Base-by-base conservation (phyloP, 2,329 filamentous ascomycete genomes). In the Aspergillus melleus region DNA sequence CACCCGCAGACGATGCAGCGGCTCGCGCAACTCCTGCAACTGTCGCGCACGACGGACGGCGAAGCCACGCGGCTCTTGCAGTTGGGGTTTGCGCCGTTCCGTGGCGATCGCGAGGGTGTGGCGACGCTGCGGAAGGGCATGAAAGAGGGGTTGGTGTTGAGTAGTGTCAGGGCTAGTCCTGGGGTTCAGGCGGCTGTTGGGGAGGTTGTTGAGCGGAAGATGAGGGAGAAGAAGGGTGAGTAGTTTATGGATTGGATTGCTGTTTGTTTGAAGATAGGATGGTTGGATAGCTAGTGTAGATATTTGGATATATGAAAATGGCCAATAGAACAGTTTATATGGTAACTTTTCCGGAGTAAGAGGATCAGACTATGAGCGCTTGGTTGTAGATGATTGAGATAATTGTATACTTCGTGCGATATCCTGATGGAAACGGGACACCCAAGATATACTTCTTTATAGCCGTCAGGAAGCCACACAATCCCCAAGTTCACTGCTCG, bases 141-240 rank as follows among this genome's bases (percentile, higher is more conserved):
- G 77, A 90, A 88, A 76, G 91, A 95, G 69, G 96, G 92, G 84
- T 80, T 98, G 66, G 87, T 97, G 54, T 88, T 96, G 74, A 96
- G 96, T 71, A 93, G 88, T 14, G 90, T 96, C 61, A 84, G 87
- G 65, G 86, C 85, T 52, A 90, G 94, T 75, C 88, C 88, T 0
- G 91, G 94, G 77, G 94, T 98, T 9, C 84, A 88, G 66, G 88
- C 91, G 74, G 92, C 92, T 0, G 82, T 96, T 66, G 87, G 87
- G 24, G 84, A 82, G 60, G 87, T 88, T 29, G 77, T 93, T 59
- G 83, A 85, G 72, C 86, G 83, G 70, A 79, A 86, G 67, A 83
- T 88, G 65, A 63, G 59, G 44, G 68, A 66, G 24, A 68, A 61
- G 53, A 67, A 69, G 51, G 62, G 32, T 4, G 63, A 70, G 52